Conservation (phyloP, 2,329 filamentous ascomycete genomes). For the Scleromitrula shiraiana region DNA sequence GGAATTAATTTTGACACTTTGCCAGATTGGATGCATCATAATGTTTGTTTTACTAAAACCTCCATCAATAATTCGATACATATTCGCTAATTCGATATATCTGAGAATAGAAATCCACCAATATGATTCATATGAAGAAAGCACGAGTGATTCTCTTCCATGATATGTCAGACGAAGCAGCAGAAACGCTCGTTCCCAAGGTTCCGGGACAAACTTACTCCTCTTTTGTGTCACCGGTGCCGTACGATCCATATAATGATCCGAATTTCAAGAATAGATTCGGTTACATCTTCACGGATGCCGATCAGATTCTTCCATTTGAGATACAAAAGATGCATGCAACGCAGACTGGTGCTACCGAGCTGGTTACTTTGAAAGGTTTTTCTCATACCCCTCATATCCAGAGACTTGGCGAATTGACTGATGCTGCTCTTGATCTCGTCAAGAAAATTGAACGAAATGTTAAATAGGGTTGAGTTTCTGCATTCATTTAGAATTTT, state of each 20-base stretch:
- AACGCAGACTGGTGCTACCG: background rate
- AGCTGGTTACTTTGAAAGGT: background rate
- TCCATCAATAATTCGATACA: background rate
- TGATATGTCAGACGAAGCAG: background rate
- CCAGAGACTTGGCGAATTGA: background rate
- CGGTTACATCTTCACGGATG: background rate
- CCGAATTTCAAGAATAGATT: background rate
- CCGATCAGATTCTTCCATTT: background rate
- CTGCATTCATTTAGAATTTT: too few relatives aligned
- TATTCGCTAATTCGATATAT: background rate
- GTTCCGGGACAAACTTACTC: background rate
- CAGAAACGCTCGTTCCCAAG: background rate
- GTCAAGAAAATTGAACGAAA: background rate
- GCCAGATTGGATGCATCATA: background rate
- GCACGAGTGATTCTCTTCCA: background rate
- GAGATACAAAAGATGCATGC: background rate
- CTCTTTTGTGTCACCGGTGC: background rate
- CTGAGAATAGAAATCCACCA: background rate
- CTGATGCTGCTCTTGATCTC: background rate
- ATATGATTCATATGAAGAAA: background rate
- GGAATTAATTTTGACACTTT: background rate
- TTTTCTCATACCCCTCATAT: background rate
- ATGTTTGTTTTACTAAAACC: background rate
- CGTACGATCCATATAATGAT: background rate
- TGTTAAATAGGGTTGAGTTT: too few relatives aligned